Evolutionary conservation across 2,329 filamentous ascomycete genomes (phyloP), one percentile per base, ranked within the genome.

Genomic region (Aspergillus proliferans): DNA sequence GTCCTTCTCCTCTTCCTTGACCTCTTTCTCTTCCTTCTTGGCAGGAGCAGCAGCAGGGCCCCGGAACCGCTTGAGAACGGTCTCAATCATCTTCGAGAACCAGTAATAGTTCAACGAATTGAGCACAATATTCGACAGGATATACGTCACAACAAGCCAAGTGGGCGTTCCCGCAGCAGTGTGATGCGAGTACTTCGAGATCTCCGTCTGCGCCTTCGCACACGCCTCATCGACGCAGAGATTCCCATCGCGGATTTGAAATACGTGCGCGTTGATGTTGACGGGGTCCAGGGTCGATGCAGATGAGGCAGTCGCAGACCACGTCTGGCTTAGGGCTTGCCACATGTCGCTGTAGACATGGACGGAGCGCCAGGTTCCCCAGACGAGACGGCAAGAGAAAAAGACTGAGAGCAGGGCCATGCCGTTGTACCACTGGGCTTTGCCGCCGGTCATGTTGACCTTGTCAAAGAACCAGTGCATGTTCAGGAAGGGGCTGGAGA

Each of bases 401-500:
- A 85, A 85, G 44, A 76, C 77, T 38, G 62, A 58, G 44, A 84
- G 76, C 10, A 85, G 75, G 15, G 77, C 50, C 61, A 82, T 79
- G 58, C 82, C 82, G 60, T 85, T 85, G 62, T 83, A 78, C 69
- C 81, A 80, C 62, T 85, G 82, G 21, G 80, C 63, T 45, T 71
- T 74, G 45, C 76, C 78, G 46, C 82, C 82, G 4, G 82, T 85
- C 69, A 84, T 77, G 63, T 79, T 76, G 63, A 85, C 71, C 68
- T 85, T 85, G 63, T 85, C 82, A 61, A 81, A 80, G 72, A 85
- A 85, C 82, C 82, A 85, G 71, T 85, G 82, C 62, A 85, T 78
- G 66, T 85, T 85, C 53, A 85, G 74, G 65, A 85, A 84, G 7
- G 82, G 82, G 52, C 76, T 79, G 38, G 80, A 83, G 55, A 85